A percentile compares a stretch with the other conserved stretches of the same genome.
These are phyloP conservation scores for Hypoxylon sp. DNA, from an alignment of 2,329 filamentous ascomycete species.

Conservation along the genomic window DNA sequence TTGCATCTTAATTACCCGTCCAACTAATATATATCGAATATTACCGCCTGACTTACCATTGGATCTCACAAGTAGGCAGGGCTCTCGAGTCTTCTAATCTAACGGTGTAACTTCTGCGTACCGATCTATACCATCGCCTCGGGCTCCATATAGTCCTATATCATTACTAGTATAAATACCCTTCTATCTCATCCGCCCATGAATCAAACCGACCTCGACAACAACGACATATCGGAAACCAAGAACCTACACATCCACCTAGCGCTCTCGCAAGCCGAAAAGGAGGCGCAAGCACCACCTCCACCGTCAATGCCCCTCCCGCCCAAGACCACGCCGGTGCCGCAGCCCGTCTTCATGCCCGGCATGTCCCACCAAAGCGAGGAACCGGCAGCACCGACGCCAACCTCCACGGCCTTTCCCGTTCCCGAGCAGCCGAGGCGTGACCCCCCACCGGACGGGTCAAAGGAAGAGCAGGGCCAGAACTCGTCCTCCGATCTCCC, in stretches of 20 bases:
- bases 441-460: neutral
- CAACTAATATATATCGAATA: neutral
- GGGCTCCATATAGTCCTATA: neutral
- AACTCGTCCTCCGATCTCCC: conserved; percentile 58
- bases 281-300: conserved; percentile 19
- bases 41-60: neutral
- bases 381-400: conserved; percentile 38
- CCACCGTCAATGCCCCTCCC: conserved; percentile 47
- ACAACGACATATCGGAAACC: conserved; percentile 16
- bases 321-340: conserved; percentile 51
- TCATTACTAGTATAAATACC: neutral
- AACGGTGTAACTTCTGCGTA: neutral
- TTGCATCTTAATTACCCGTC: conserved; percentile 11
- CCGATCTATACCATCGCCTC: neutral
- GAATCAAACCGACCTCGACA: conserved; percentile 13
- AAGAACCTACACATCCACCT: conserved; percentile 32
- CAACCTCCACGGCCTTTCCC: conserved; percentile 41
- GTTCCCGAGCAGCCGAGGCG: conserved; percentile 35
- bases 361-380: conserved; percentile 48
- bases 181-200: conserved; percentile 12
- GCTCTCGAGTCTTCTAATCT: neutral
- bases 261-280: conserved; percentile 6
- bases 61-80: neutral
- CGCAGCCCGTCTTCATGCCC: conserved; percentile 52
- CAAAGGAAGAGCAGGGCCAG: neutral